Percentiles rank a stretch among this genome's conserved stretches.
phyloP scores from a whole-genome alignment of 2,329 filamentous ascomycete genomes.

The Penicillium sp. region DNA sequence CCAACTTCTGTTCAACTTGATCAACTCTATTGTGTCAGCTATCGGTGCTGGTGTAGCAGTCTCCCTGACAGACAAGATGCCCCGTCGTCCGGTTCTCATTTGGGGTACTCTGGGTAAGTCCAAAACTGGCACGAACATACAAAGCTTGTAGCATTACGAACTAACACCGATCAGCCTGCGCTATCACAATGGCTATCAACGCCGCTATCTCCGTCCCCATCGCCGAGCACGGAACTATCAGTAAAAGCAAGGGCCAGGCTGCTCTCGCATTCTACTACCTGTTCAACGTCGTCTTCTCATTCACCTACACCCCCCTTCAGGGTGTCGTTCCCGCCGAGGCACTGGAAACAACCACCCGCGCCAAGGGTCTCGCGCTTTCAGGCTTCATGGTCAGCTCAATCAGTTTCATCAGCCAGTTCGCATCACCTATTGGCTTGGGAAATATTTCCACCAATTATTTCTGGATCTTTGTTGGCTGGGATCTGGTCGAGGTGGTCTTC shows the following conservation, averaged over 20 bases:
- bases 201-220: conserved; percentile 45
- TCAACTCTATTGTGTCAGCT: conserved; percentile 49
- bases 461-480: conserved; percentile 52
- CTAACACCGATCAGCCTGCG: conserved; percentile 29
- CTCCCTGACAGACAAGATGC: conserved; percentile 47
- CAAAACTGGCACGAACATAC: background rate
- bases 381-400: conserved; percentile 48
- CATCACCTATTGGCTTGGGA: conserved; percentile 46
- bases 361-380: conserved; percentile 49
- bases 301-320: conserved; percentile 52
- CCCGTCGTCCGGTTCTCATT: conserved; percentile 48
- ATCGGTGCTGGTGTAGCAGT: conserved; percentile 48
- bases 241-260: conserved; percentile 41
- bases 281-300: conserved; percentile 52
- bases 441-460: conserved; percentile 42
- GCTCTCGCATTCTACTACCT: conserved; percentile 51
- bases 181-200: conserved; percentile 46
- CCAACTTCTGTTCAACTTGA: conserved; percentile 49
- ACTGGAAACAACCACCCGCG: conserved; percentile 49
- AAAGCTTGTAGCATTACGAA: background rate
- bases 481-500: conserved; percentile 41
- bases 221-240: conserved; percentile 31
- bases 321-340: conserved; percentile 50
- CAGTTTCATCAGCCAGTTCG: conserved; percentile 52
- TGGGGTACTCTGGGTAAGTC: conserved; percentile 40